Evolutionary conservation across 2,329 filamentous ascomycete species (phyloP), one percentile per base, ranked within the genome.

Genomic region (Stachybotrys chlorohalonatus): DNA sequence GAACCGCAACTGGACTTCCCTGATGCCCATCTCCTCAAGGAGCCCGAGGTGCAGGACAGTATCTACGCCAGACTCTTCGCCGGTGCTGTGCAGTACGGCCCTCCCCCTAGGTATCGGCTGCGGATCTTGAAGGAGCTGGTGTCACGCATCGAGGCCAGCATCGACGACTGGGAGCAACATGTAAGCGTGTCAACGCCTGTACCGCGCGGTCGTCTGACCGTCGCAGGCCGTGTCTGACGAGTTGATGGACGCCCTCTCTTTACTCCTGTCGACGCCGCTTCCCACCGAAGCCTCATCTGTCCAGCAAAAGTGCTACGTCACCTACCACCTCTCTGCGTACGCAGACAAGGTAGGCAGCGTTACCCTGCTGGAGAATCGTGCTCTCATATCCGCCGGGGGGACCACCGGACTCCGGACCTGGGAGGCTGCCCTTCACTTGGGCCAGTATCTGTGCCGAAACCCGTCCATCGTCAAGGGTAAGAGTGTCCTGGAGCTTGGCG

Each of bases 91-190:
- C 69, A 73, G 52, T 79, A 81, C 62, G 73, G 81, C 7, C 87
- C 88, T 16, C 86, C 89, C 7, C 73, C 77, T 17, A 75, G 85
- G 52, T 95, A 95, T 66, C 83, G 85, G 60, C 70, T 87, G 15
- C 80, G 83, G 56, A 80, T 90, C 1, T 70, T 96, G 52, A 96
- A 95, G 67, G 75, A 83, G 58, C 76, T 96, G 39, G 73, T 90
- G 11, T 71, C 76, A 7, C 81, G 76, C 55, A 84, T 96, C 53
- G 90, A 96, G 68, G 73, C 77, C 32, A 82, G 86, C 39, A 90
- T 95, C 51, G 77, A 82, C 55, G 84, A 96, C 68, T 92, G 90
- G 70, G 89, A 96, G 62, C 79, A 89, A 77, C 84, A 95, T 86
- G 92, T 95, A 86, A 76, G 88, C 75, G 42, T 51, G 49, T 45